Percentiles rank a stretch among this genome's conserved stretches.
Conservation (phyloP, 2,329 filamentous ascomycete genomes). For the Calonectria crousiana region DNA sequence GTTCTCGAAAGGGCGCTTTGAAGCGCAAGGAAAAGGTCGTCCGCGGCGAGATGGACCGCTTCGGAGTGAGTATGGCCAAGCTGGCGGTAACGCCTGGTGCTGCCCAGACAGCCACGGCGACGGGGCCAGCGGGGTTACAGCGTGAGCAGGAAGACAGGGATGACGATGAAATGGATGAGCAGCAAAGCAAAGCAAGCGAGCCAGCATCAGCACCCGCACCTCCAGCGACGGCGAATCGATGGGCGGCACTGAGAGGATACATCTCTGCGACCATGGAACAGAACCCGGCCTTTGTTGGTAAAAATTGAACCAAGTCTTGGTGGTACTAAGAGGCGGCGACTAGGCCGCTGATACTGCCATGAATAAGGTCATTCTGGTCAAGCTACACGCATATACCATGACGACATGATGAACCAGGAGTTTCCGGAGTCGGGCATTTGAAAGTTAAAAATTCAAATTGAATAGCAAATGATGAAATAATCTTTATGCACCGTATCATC, state of each 20-base stretch:
- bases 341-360: conserved; percentile 20
- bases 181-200: conserved; percentile 13
- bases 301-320: conserved; percentile 28
- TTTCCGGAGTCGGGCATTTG: conserved; percentile 34
- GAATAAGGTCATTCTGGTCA: background rate
- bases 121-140: conserved; percentile 18
- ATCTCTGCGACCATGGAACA: conserved; percentile 92
- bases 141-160: conserved; percentile 30
- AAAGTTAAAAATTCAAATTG: conserved; percentile 4
- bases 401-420: conserved; percentile 24
- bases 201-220: conserved; percentile 31
- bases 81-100: conserved; percentile 62
- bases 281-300: conserved; percentile 76
- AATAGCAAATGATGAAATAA: conserved; percentile 14
- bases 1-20: conserved; percentile 80
- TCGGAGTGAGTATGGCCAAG: conserved; percentile 84
- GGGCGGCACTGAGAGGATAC: conserved; percentile 85
- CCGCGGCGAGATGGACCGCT: conserved; percentile 83
- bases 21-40: conserved; percentile 88
- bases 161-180: conserved; percentile 32
- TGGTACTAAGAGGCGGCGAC: too few relatives aligned
- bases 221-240: conserved; percentile 69
- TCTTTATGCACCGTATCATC: conserved; percentile 10
- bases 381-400: background rate
- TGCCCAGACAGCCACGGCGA: conserved; percentile 15